Conservation (phyloP, 306 rosid species). For the Pachyrhizus erosus region DNA sequence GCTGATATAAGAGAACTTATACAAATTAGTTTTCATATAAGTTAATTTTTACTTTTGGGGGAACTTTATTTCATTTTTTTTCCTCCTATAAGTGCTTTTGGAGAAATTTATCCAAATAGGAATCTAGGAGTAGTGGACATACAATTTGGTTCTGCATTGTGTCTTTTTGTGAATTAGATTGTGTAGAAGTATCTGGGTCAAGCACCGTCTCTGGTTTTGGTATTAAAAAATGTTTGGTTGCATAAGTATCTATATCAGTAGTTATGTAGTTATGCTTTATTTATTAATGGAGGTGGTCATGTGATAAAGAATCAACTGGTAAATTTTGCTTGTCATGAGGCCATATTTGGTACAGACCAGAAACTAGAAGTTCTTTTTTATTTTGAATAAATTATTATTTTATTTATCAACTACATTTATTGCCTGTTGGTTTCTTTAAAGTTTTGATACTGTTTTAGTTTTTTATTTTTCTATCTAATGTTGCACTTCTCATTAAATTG, state of each 20-base stretch:
- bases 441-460: neutral
- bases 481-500: neutral
- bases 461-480: neutral
- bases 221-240: conserved; percentile 20
- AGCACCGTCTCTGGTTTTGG: neutral
- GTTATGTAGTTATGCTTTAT: conserved; percentile 1
- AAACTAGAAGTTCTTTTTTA: neutral
- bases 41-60: neutral
- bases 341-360: neutral
- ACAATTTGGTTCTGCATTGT: conserved; percentile 1
- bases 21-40: neutral
- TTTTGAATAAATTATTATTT: neutral
- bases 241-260: neutral
- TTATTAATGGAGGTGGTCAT: conserved; percentile 12
- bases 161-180: conserved; percentile 1
- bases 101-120: neutral
- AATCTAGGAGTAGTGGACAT: neutral
- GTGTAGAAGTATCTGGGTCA: neutral
- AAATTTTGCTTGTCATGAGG: neutral
- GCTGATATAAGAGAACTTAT: neutral
- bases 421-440: conserved; percentile 13
- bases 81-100: neutral
- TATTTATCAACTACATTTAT: neutral
- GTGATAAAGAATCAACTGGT: conserved; percentile 28
- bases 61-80: neutral